Percentiles rank a stretch among this genome's conserved stretches.
Evolutionary conservation across 2,329 filamentous ascomycete genomes (phyloP).

Genomic region (Thielaviopsis populi): DNA sequence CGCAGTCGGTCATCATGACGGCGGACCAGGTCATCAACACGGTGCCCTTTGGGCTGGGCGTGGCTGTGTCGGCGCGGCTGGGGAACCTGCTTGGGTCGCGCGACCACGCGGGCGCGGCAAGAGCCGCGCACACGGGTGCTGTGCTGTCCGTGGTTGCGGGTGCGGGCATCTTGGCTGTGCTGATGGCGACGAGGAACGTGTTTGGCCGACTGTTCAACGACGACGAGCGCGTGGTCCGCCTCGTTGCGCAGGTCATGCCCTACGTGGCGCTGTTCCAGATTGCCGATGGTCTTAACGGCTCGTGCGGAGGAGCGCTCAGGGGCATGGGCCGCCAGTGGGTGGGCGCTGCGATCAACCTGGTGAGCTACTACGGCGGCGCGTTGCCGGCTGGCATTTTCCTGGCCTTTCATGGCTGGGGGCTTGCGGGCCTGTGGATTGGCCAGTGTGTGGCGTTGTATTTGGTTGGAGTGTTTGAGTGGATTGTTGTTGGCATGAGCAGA

Average conservation of each 20-base stretch:
- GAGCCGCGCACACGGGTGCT: constrained; percentile 62
- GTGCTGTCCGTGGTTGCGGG: constrained; percentile 58
- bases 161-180: constrained; percentile 45
- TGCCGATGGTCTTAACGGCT: constrained; percentile 73
- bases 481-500: constrained; percentile 59
- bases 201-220: constrained; percentile 74
- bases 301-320: constrained; percentile 63
- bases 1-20: constrained; percentile 83
- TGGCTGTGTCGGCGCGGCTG: constrained; percentile 61
- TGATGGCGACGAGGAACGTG: constrained; percentile 56
- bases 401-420: constrained; percentile 73
- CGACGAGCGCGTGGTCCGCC: constrained; percentile 51
- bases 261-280: constrained; percentile 84
- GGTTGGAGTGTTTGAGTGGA: constrained; percentile 65
- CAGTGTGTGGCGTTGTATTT: constrained; percentile 70
- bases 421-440: constrained; percentile 68
- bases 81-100: constrained; percentile 65
- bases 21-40: constrained; percentile 74
- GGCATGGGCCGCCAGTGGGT: constrained; percentile 82
- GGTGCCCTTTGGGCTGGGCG: constrained; percentile 73
- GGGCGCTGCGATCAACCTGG: constrained; percentile 64
- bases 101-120: constrained; percentile 48
- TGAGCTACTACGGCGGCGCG: constrained; percentile 73
- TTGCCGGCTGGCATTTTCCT: constrained; percentile 70
- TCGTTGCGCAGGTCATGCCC: constrained; percentile 67